Evolutionary conservation across 2,329 filamentous ascomycete genomes (phyloP).

Genomic region (Penicillium hordei): DNA sequence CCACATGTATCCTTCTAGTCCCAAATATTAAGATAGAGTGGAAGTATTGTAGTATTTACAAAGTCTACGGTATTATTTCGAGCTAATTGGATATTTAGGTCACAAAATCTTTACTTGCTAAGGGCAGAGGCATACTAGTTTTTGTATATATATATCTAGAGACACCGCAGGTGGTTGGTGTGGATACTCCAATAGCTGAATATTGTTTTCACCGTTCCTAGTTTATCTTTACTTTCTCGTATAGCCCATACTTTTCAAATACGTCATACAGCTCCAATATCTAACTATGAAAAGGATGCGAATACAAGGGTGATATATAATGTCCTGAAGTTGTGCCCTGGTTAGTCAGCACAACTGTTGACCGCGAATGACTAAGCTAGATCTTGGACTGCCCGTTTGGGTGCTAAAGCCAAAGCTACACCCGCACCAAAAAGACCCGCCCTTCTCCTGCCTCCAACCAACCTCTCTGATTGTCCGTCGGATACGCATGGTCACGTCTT

Average conservation of each 20-base stretch:
- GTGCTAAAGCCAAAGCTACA: constrained; percentile 19
- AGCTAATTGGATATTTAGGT: not conserved
- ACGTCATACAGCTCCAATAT: not conserved
- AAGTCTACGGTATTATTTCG: not conserved
- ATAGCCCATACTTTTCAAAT: not conserved
- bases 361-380: not conserved
- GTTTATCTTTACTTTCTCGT: not conserved
- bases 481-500: constrained; percentile 12
- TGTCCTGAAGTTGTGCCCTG: not conserved
- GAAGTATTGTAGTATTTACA: not conserved
- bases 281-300: no score
- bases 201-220: no score
- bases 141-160: not conserved
- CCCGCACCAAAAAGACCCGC: constrained; percentile 25
- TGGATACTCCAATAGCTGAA: not conserved
- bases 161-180: not conserved
- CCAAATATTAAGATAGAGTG: not conserved
- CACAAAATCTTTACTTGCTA: not conserved
- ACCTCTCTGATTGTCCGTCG: constrained; percentile 10
- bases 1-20: no score
- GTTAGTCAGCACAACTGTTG: not conserved
- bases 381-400: not conserved
- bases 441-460: constrained; percentile 16
- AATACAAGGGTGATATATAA: not conserved
- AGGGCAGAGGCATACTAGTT: not conserved